Evolutionary conservation across 257 asterid genomes (phyloP).

Genomic region (Petrea volubilis): DNA sequence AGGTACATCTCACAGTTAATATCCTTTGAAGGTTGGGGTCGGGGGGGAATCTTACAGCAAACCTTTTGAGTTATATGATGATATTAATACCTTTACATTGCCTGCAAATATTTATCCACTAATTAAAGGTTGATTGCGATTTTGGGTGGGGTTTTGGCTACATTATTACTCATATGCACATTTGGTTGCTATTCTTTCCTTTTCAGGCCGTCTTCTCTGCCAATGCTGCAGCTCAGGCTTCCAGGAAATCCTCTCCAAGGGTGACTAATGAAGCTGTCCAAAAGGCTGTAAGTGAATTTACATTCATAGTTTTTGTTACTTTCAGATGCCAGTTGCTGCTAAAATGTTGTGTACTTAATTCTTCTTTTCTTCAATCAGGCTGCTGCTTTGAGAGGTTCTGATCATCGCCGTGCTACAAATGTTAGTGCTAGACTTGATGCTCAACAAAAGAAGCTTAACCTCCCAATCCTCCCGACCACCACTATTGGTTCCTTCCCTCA

Average conservation of each 20-base stretch:
- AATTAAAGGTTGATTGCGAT: not conserved
- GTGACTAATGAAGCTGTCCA: slow-evolving; percentile 92
- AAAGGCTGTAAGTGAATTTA: slow-evolving; percentile 79
- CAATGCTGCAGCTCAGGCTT: slow-evolving; percentile 90
- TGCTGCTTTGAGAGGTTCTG: slow-evolving; percentile 91
- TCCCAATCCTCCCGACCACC: slow-evolving; percentile 96
- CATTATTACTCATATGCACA: not conserved
- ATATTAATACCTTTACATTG: not conserved
- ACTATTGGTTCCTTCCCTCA: slow-evolving; percentile 99
- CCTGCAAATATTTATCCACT: not conserved
- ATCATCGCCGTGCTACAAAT: slow-evolving; percentile 93
- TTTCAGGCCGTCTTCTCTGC: slow-evolving; percentile 79
- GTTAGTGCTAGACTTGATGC: slow-evolving; percentile 95
- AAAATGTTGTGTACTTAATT: slow-evolving; percentile 15
- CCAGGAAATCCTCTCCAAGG: slow-evolving; percentile 93
- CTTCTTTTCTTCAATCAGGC: slow-evolving; percentile 36
- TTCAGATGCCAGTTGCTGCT: not conserved
- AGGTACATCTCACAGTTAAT: slow-evolving; percentile 43
- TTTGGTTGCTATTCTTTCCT: slow-evolving; percentile 7
- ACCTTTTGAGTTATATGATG: not conserved
- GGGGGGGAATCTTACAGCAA: not conserved
- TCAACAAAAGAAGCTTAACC: slow-evolving; percentile 96
- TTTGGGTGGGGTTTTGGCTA: not conserved
- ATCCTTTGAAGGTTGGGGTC: not conserved
- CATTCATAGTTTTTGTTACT: not conserved